Conservation (phyloP, 164 flowering plant genomes). For the Sedum album region DNA sequence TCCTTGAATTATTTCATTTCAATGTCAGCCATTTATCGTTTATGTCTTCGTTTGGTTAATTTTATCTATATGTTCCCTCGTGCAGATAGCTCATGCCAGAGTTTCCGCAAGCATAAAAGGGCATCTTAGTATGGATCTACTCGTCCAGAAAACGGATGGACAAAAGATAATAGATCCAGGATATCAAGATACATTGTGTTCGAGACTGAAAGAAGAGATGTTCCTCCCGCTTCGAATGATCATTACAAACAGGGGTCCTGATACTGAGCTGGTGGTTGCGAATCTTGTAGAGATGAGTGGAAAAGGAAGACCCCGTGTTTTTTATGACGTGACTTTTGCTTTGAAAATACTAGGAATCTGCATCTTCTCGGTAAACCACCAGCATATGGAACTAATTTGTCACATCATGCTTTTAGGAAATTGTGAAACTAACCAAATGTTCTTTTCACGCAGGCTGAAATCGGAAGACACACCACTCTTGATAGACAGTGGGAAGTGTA, state of each 20-base stretch:
- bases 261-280: constrained; percentile 38
- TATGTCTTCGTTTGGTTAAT: too few relatives aligned
- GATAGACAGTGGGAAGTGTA: constrained; percentile 88
- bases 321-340: constrained; percentile 37
- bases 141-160: constrained; percentile 31
- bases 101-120: constrained; percentile 24
- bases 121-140: constrained; percentile 28
- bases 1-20: too few relatives aligned
- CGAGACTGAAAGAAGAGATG: constrained; percentile 35
- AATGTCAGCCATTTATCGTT: too few relatives aligned
- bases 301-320: constrained; percentile 39
- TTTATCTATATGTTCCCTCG: too few relatives aligned
- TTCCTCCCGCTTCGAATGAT: constrained; percentile 29
- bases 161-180: constrained; percentile 32
- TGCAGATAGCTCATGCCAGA: constrained; percentile 36
- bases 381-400: not conserved
- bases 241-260: constrained; percentile 35
- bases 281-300: constrained; percentile 41
- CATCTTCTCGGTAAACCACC: constrained; percentile 30
- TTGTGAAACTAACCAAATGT: not conserved
- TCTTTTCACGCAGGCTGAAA: constrained; percentile 57
- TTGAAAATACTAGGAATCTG: constrained; percentile 28
- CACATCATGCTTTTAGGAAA: not conserved
- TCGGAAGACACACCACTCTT: constrained; percentile 52
- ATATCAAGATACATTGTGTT: constrained; percentile 21